Conservation (phyloP, 2,329 filamentous ascomycete species). For the Arthroderma sp. region DNA sequence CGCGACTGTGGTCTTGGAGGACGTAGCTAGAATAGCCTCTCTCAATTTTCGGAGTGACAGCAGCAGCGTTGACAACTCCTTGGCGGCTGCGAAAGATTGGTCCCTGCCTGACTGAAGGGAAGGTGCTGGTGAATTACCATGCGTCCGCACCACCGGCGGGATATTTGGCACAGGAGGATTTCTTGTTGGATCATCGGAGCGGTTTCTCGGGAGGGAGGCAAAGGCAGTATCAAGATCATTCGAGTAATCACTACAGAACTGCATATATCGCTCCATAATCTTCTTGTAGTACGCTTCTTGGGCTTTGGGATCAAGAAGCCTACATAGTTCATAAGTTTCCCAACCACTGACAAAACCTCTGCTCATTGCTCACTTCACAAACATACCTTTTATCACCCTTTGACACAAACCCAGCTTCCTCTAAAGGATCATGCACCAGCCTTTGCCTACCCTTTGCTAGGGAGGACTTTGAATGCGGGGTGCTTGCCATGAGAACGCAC, state of each 20-base stretch:
- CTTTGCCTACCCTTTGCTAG: conserved; percentile 53
- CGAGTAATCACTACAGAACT: conserved; percentile 65
- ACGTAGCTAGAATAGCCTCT: conserved; percentile 64
- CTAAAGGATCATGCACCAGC: conserved; percentile 64
- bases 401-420: conserved; percentile 71
- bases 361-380: background rate
- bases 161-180: conserved; percentile 23
- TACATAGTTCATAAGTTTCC: conserved; percentile 21
- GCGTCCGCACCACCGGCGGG: background rate
- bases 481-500: background rate
- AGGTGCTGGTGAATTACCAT: background rate
- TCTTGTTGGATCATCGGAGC: conserved; percentile 24
- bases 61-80: conserved; percentile 60
- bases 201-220: conserved; percentile 42
- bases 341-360: conserved; percentile 4
- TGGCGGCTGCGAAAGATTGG: conserved; percentile 30
- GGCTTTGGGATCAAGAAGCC: conserved; percentile 58
- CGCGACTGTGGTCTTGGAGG: conserved; percentile 57
- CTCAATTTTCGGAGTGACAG: conserved; percentile 81
- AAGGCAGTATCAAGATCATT: conserved; percentile 65
- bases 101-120: conserved; percentile 8
- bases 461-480: conserved; percentile 6
- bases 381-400: conserved; percentile 75
- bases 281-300: conserved; percentile 79
- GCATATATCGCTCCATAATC: conserved; percentile 79